Evolutionary conservation across 139 green algal genomes (phyloP).

Genomic region (Chlamydomonas sphaeroides): DNA sequence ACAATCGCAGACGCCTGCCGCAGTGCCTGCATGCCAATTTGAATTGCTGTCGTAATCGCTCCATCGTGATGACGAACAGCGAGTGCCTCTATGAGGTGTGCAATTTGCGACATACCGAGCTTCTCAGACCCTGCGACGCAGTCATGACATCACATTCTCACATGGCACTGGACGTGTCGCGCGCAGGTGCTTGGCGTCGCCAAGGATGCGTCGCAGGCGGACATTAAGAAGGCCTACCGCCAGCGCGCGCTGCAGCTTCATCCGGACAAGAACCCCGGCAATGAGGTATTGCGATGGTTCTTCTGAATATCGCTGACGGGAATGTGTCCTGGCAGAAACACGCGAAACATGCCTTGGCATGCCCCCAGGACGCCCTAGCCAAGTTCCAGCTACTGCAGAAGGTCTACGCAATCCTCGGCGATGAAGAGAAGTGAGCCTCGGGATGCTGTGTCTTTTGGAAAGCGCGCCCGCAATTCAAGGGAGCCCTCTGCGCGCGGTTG

Average conservation of each 20-base stretch:
- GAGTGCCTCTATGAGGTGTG: neutral
- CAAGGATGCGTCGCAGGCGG: slow-evolving; percentile 62
- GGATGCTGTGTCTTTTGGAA: neutral
- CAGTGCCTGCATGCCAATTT: too few relatives aligned
- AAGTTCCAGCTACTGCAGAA: slow-evolving; percentile 94
- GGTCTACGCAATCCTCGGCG: slow-evolving; percentile 86
- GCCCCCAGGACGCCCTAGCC: slow-evolving; percentile 64
- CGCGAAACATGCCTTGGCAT: too few relatives aligned
- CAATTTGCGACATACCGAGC: neutral
- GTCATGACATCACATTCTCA: too few relatives aligned
- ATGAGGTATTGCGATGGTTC: too few relatives aligned
- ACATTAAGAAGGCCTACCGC: slow-evolving; percentile 90
- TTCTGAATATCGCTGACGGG: too few relatives aligned
- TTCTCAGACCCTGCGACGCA: neutral
- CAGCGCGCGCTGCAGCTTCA: slow-evolving; percentile 88
- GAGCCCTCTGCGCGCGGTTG: too few relatives aligned
- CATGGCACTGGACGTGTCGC: neutral
- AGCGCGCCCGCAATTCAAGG: too few relatives aligned
- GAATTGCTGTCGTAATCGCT: too few relatives aligned
- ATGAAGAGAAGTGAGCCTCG: slow-evolving; percentile 80
- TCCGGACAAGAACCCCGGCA: slow-evolving; percentile 89
- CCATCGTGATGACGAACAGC: neutral
- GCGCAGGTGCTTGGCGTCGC: slow-evolving; percentile 72
- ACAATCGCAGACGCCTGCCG: too few relatives aligned
- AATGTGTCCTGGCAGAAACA: too few relatives aligned